Evolutionary conservation across 169 alveolate species (phyloP).

Genomic region (Cryptosporidium sp.): DNA sequence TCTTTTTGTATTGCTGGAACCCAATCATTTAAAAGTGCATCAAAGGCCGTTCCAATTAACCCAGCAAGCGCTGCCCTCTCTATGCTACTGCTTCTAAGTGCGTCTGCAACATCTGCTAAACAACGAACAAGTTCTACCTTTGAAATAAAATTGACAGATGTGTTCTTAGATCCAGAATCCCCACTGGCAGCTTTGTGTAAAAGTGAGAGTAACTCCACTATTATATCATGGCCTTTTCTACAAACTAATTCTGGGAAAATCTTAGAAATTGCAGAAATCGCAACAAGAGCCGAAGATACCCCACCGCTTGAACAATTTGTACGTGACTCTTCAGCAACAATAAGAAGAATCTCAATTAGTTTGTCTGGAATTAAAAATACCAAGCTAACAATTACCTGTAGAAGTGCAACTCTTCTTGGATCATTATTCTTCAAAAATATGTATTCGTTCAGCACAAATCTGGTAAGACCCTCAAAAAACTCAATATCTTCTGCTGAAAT

Average conservation of each 20-base stretch:
- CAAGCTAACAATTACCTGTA: constrained; percentile 54
- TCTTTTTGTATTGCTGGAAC: constrained; percentile 71
- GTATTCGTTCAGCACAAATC: constrained; percentile 55
- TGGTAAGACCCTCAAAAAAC: constrained; percentile 38
- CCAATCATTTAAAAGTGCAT: constrained; percentile 70
- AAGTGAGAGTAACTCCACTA: constrained; percentile 62
- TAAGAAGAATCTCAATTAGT: constrained; percentile 38
- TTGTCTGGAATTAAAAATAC: constrained; percentile 59
- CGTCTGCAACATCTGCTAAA: constrained; percentile 72
- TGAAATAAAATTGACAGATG: constrained; percentile 17
- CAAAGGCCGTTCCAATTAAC: constrained; percentile 75
- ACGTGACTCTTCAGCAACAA: constrained; percentile 36
- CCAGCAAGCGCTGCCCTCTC: constrained; percentile 61
- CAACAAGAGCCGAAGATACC: constrained; percentile 44
- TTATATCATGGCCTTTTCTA: constrained; percentile 72
- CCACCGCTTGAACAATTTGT: constrained; percentile 25
- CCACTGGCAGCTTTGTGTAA: constrained; percentile 56
- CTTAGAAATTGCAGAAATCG: constrained; percentile 72
- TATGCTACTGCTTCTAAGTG: constrained; percentile 39
- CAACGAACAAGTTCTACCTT: constrained; percentile 73
- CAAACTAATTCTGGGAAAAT: constrained; percentile 45
- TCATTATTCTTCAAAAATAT: constrained; percentile 55
- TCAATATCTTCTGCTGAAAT: constrained; percentile 34
- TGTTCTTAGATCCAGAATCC: constrained; percentile 28
- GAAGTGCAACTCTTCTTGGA: constrained; percentile 72